A percentile compares a stretch with the other conserved stretches of the same genome.
These are phyloP conservation scores for Carex cristatella DNA, from an alignment of 176 grass and related monocot species.

Conservation along the genomic window DNA sequence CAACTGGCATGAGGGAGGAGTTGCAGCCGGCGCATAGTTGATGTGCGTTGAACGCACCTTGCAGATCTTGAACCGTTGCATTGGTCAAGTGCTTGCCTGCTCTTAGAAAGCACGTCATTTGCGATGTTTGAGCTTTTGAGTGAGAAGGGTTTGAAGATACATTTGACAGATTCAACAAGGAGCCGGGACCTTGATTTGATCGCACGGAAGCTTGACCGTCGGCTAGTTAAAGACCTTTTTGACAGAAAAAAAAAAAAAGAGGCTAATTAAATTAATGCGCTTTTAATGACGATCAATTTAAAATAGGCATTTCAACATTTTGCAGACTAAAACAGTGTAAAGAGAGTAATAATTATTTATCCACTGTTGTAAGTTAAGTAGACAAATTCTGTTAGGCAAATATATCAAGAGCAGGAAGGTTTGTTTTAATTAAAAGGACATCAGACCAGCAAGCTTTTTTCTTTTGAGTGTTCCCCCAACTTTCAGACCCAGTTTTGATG, in stretches of 20 bases:
- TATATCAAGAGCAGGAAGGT: background rate
- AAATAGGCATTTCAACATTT: background rate
- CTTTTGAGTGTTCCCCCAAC: no score
- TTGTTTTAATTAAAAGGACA: background rate
- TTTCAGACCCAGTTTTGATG: no score
- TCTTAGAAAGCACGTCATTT: background rate
- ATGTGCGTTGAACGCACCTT: background rate
- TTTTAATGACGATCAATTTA: background rate
- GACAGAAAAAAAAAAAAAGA: background rate
- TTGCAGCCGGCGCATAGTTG: background rate
- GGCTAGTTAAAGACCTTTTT: constrained; percentile 33
- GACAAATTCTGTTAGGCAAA: background rate
- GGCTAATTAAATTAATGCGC: background rate
- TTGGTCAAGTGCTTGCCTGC: background rate
- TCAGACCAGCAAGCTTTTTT: no score
- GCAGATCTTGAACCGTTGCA: background rate
- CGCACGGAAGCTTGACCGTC: constrained; percentile 38
- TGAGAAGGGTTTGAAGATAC: constrained; percentile 30
- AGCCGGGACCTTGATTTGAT: constrained; percentile 37
- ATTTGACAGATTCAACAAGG: constrained; percentile 44
- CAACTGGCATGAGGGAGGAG: constrained; percentile 27
- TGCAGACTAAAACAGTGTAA: background rate
- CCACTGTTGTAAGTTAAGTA: background rate
- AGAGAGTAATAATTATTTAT: background rate
- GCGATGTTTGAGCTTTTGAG: constrained; percentile 17